Base-by-base conservation (phyloP, 805 yeast genomes). In the Candida broadrunensis region DNA sequence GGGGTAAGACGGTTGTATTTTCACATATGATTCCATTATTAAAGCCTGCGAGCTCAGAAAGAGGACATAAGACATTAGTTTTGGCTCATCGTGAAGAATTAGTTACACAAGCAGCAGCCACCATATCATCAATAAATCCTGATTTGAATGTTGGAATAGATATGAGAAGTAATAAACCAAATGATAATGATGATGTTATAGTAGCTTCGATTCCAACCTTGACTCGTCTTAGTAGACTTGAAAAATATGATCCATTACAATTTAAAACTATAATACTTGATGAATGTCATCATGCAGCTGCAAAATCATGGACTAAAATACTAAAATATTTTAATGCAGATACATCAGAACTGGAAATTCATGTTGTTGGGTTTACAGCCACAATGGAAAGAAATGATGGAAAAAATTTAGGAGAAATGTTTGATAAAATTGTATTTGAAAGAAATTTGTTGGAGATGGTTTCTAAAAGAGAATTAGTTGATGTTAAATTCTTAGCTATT, bases 201-300 rank as follows among this genome's bases (percentile, higher is more conserved):
- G 78, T 90, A 6, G 96, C 88, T 0, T 85, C 95, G 0, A 85
- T 88, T 0, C 88, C 81, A 17, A 76, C 93, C 0, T 55, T 89
- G 37, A 55, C 63, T 5, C 61, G 80, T 15, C 40, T 51, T 27
- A 49, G 61, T 0, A 58, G 93, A 35, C 61, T 87, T 15, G 60
- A 62, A 1, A 60, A 66, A 35, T 85, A 82, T 51, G 60, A 77
- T 40, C 83, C 90, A 0, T 36, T 40, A 2, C 76, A 77, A n/a
- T 83, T 75, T 63, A 84, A 87, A 54, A 70, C 89, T 24, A 76
- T 91, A 14, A 80, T 90, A 16, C 70, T 90, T 2, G 98, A 90
- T 61, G 98, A 90, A 58, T 95, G 96, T 31, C 98, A 90, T 55
- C 97, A 90, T 60, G 83, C 95, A 0, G 85, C 86, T 1, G 88